phyloP scores from a whole-genome alignment of 352 stramenopile species.

The Saprolegnia parasitica region DNA sequence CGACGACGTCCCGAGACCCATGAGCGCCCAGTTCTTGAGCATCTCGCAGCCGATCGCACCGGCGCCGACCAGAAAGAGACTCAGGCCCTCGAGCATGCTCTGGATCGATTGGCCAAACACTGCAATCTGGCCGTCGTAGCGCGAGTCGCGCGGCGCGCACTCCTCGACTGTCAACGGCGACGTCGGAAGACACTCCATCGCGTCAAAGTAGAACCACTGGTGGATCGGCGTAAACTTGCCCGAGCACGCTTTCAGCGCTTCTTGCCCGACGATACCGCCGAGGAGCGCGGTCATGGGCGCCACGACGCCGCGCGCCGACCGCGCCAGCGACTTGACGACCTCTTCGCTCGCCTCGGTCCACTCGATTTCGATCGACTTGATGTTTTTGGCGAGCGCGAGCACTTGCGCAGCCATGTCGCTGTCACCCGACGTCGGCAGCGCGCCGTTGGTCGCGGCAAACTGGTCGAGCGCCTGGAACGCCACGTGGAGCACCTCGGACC shows the following conservation, averaged over 20 bases:
- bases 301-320: conserved; percentile 87
- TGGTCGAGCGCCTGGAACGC: conserved; percentile 84
- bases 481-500: conserved; percentile 86
- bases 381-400: conserved; percentile 53
- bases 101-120: conserved; percentile 85
- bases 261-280: conserved; percentile 96
- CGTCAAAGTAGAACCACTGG: conserved; percentile 99
- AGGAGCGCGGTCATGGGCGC: conserved; percentile 96
- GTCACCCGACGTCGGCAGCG: conserved; percentile 86
- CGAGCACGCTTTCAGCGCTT: conserved; percentile 97
- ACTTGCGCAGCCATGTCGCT: conserved; percentile 82
- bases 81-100: conserved; percentile 79
- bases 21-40: conserved; percentile 99
- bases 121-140: conserved; percentile 92
- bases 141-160: conserved; percentile 56
- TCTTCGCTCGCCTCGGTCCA: conserved; percentile 58
- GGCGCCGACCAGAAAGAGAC: conserved; percentile 97
- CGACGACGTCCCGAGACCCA: conserved; percentile 91
- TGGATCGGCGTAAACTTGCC: conserved; percentile 99
- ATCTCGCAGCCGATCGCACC: conserved; percentile 99
- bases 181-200: conserved; percentile 93
- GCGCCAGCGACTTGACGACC: conserved; percentile 73
- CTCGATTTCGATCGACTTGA: conserved; percentile 9
- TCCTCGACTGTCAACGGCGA: conserved; percentile 39
- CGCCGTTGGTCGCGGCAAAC: conserved; percentile 72